phyloP scores from a whole-genome alignment of 2,329 filamentous ascomycete species.

The Fusarium haematococcum region DNA sequence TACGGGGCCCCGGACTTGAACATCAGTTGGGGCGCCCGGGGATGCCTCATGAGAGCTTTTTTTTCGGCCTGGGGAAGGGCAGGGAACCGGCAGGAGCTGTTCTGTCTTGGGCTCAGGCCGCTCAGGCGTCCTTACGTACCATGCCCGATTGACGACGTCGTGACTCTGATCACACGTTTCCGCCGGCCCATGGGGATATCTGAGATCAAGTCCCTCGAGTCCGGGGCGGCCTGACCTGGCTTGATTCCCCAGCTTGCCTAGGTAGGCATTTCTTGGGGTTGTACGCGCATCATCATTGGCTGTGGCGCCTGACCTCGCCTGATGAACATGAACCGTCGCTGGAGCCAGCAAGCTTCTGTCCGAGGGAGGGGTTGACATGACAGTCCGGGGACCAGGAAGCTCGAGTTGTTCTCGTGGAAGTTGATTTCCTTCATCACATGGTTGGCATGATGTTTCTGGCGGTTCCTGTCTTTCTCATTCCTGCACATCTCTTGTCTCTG shows the following conservation, averaged over 20 bases:
- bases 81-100: slow-evolving; percentile 11
- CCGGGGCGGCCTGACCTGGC: slow-evolving; percentile 16
- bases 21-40: slow-evolving; percentile 30
- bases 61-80: slow-evolving; percentile 24
- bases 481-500: background rate
- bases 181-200: slow-evolving; percentile 20
- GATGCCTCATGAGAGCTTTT: slow-evolving; percentile 16
- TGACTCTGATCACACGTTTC: slow-evolving; percentile 12
- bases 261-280: slow-evolving; percentile 22
- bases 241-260: slow-evolving; percentile 14
- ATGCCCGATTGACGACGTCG: slow-evolving; percentile 10
- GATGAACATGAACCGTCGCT: slow-evolving; percentile 15
- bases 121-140: background rate
- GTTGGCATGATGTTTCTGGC: slow-evolving; percentile 2
- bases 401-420: slow-evolving; percentile 9
- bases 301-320: slow-evolving; percentile 11
- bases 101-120: slow-evolving; percentile 3
- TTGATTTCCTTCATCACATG: slow-evolving; percentile 12
- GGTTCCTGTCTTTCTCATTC: background rate
- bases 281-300: slow-evolving; percentile 14
- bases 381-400: slow-evolving; percentile 28
- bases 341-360: slow-evolving; percentile 22
- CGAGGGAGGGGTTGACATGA: slow-evolving; percentile 12
- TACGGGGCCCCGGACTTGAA: slow-evolving; percentile 41
- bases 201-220: slow-evolving; percentile 18